Conservation (phyloP, 2,329 filamentous ascomycete genomes). For the Colletotrichum neosansevieriae region DNA sequence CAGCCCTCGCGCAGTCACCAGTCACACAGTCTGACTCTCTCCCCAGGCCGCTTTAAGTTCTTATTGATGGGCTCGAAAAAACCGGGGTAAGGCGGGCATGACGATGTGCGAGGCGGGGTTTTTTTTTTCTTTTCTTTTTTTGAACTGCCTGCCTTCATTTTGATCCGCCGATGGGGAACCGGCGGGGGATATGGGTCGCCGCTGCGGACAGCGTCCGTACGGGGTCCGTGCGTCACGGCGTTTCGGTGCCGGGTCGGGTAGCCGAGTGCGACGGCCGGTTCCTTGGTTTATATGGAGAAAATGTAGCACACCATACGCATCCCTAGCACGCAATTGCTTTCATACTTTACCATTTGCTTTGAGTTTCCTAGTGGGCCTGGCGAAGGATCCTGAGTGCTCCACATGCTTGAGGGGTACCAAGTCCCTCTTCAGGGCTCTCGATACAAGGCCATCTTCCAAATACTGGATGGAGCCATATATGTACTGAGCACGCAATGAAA, state of each 20-base stretch:
- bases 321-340: slow-evolving; percentile 23
- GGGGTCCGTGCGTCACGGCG: background rate
- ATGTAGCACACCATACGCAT: slow-evolving; percentile 18
- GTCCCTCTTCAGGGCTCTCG: too few species aligned
- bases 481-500: background rate
- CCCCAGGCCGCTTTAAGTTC: background rate
- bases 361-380: background rate
- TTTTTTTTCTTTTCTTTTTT: background rate
- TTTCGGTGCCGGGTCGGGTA: slow-evolving; percentile 32
- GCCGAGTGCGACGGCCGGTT: background rate
- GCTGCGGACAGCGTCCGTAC: slow-evolving; percentile 10
- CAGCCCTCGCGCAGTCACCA: background rate
- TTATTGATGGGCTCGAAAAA: background rate
- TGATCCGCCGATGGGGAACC: slow-evolving; percentile 24
- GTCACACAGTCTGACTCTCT: background rate
- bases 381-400: background rate
- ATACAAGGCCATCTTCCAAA: too few species aligned
- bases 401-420: too few species aligned
- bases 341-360: background rate
- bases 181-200: background rate
- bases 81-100: slow-evolving; percentile 24
- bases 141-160: background rate
- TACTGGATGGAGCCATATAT: background rate
- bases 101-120: slow-evolving; percentile 16
- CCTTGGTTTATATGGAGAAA: background rate